A percentile compares a stretch with the other conserved stretches of the same genome.
These are phyloP conservation scores for Suillus discolor DNA, from an alignment of 768 basidiomycete genomes.

Conservation along the genomic window DNA sequence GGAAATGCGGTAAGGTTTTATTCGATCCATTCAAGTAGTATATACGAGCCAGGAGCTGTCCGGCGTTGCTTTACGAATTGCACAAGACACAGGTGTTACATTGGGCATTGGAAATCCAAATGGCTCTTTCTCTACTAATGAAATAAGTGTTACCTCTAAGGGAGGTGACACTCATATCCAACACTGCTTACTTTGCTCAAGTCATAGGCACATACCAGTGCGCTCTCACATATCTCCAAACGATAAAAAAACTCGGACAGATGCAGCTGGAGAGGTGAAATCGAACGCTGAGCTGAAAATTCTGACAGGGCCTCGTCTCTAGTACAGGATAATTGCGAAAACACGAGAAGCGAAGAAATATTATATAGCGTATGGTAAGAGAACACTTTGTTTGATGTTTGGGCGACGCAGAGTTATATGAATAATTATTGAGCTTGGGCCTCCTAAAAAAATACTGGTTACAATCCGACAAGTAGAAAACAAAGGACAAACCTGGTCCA, in stretches of 20 bases:
- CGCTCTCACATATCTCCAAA: too few species aligned
- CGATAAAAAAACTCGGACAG: too few species aligned
- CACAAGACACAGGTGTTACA: background rate
- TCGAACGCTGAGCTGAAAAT: too few species aligned
- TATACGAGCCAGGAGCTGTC: background rate
- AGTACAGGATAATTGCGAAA: slow-evolving; percentile 1
- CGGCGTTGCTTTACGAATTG: background rate
- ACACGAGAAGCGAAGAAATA: background rate
- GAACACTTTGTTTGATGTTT: background rate
- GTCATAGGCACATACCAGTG: too few species aligned
- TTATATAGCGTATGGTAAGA: background rate
- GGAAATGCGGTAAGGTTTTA: slow-evolving; percentile 72
- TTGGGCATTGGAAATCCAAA: background rate
- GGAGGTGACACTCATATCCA: too few species aligned
- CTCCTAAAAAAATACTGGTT: slow-evolving; percentile 34
- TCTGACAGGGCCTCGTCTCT: too few species aligned
- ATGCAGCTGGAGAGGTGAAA: too few species aligned
- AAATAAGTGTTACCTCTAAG: background rate
- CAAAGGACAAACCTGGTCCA: slow-evolving; percentile 68
- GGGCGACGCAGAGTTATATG: background rate
- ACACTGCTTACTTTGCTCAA: too few species aligned
- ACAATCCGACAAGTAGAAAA: background rate
- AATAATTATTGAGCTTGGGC: slow-evolving; percentile 46
- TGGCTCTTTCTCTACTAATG: too few species aligned
- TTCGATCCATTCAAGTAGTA: slow-evolving; percentile 69